Base-by-base conservation (phyloP, 768 basidiomycete genomes). In the Psilocybe azurescens region DNA sequence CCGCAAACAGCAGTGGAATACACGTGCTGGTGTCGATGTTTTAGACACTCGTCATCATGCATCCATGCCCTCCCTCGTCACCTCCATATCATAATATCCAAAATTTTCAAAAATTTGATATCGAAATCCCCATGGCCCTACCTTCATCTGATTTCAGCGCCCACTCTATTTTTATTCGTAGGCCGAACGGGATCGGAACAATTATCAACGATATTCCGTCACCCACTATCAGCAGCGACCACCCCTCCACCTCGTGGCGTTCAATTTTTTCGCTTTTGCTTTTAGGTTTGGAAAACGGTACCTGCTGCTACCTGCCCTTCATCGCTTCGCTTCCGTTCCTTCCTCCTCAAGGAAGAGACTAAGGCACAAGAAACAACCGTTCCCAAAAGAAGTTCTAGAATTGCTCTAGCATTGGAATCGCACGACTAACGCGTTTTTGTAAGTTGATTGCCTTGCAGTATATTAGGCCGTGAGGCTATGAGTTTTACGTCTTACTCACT, bases 341-440 rank as follows among this genome's bases (percentile, higher is more conserved):
- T 8, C 14, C 9, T 39, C 38, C 38, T 39, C 38, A 14, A 39
- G 38, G 38, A 39, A 39, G 38, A 39, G 14, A 39, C 38, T 8
- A 39, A 39, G 38, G 38, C 9, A 39, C 38, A 44, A 5, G n/a
- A 44, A 36, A 11, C 7, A 36, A 36, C 33, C 41, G 14, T 4
- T 44, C 41, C 50, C 38, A 51, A 30, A 48, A 48, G 18, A 13
- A 51, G 11, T 11, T 36, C 50, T 18, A 18, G 18, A 50, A 28
- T 28, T 9, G 20, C 48, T 24, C 48, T 50, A n/a, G 53, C 47
- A 56, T 55, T 36, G 38, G 38, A 56, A 44, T 33, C 53, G 44
- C 51, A 48, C 60, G 48, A 51, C 28, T 30, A 50, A 55, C 53
- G 48, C 54, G 60, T 61, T 61, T 24, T 60, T 53, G 59, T 60